Evolutionary conservation across 2,329 filamentous ascomycete genomes (phyloP).

Genomic region (Pseudogymnoascus sp.): DNA sequence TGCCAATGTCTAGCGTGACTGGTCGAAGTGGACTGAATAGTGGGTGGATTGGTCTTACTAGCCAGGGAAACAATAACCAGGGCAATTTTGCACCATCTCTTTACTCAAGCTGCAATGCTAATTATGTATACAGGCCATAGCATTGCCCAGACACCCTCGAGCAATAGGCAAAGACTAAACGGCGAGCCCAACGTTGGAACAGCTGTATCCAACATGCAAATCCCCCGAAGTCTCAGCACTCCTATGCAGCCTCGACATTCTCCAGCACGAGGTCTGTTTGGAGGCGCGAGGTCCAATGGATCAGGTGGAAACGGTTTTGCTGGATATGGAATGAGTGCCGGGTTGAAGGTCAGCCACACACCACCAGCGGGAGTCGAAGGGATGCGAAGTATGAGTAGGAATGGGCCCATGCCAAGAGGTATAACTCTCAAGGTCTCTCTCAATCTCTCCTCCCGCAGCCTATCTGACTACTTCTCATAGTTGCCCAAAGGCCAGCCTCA

Average conservation of each 20-base stretch:
- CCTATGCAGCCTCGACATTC: slow-evolving; percentile 14
- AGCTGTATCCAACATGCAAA: slow-evolving; percentile 16
- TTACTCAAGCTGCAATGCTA: not conserved
- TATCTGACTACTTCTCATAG: not conserved
- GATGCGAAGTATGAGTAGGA: not conserved
- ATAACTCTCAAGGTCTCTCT: not conserved
- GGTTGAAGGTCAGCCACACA: slow-evolving; percentile 27
- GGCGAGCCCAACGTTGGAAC: slow-evolving; percentile 10
- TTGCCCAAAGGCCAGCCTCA: slow-evolving; percentile 1
- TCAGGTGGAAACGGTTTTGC: slow-evolving; percentile 18
- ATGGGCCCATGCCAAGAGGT: not conserved
- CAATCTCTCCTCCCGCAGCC: not conserved
- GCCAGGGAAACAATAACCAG: not conserved
- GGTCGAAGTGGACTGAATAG: not conserved
- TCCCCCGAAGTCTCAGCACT: slow-evolving; percentile 14
- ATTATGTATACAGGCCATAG: slow-evolving; percentile 16
- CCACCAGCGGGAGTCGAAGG: not conserved
- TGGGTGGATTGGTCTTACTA: not conserved
- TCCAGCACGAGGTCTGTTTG: slow-evolving; percentile 13
- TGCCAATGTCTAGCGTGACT: not conserved
- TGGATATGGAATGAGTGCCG: slow-evolving; percentile 29
- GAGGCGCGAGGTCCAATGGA: slow-evolving; percentile 16
- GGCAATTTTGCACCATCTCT: not conserved
- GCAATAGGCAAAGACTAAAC: slow-evolving; percentile 24
- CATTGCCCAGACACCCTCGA: slow-evolving; percentile 24